Conservation (phyloP, 169 alveolate species). For the Plasmodium yoelii region DNA sequence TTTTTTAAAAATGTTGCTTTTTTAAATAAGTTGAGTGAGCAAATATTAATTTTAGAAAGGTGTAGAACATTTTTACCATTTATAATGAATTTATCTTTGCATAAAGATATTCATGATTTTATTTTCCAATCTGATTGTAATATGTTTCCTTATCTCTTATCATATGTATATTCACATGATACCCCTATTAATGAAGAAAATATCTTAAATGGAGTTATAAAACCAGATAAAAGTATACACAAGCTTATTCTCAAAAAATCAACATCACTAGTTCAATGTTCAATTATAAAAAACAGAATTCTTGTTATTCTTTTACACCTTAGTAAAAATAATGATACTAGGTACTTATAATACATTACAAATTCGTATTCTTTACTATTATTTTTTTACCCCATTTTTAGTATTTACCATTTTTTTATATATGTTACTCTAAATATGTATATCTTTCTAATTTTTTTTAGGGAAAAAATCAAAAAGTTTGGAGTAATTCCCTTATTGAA, state of each 20-base stretch:
- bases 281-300: conserved; percentile 25
- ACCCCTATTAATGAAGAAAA: background rate
- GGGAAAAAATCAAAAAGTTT: conserved; percentile 30
- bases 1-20: conserved; percentile 33
- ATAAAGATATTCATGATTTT: conserved; percentile 16
- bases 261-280: conserved; percentile 4
- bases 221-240: background rate
- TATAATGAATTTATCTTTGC: conserved; percentile 25
- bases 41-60: conserved; percentile 15
- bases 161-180: conserved; percentile 10
- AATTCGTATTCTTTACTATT: background rate
- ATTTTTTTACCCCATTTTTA: background rate
- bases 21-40: conserved; percentile 24
- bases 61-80: conserved; percentile 19
- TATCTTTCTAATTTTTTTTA: background rate
- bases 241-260: conserved; percentile 13
- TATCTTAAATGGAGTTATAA: no score
- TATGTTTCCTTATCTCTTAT: conserved; percentile 29
- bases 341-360: background rate
- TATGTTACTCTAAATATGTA: background rate
- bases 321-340: background rate
- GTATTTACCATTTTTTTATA: background rate
- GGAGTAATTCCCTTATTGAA: conserved; percentile 21
- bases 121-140: conserved; percentile 28
- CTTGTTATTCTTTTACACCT: conserved; percentile 17